These are phyloP conservation scores for Sporothrix inflata DNA, from an alignment of 2,329 filamentous ascomycete genomes.

Conservation along the genomic window DNA sequence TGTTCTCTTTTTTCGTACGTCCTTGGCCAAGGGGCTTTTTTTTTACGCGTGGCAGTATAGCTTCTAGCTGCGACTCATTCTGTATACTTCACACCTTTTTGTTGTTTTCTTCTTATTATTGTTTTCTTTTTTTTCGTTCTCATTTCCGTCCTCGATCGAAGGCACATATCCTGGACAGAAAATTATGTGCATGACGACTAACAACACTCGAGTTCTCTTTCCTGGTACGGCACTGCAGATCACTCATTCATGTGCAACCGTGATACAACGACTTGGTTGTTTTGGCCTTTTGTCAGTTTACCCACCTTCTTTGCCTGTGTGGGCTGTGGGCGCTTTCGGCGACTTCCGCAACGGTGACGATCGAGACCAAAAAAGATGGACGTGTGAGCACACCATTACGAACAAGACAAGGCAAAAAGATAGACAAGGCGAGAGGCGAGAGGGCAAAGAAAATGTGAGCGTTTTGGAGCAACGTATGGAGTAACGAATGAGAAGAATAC, in stretches of 20 bases:
- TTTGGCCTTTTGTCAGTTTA: not conserved
- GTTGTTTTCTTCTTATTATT: too few species aligned
- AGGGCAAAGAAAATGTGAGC: not conserved
- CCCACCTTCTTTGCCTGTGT: not conserved
- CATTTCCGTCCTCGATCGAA: too few species aligned
- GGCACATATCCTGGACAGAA: not conserved
- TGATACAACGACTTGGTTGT: not conserved
- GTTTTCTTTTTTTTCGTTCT: not conserved
- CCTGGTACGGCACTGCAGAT: conserved; percentile 17
- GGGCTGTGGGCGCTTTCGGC: not conserved
- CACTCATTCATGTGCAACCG: conserved; percentile 1
- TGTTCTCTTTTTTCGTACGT: not conserved
- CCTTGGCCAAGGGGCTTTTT: not conserved
- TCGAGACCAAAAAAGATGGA: not conserved
- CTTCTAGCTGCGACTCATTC: too few species aligned
- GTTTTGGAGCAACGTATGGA: not conserved
- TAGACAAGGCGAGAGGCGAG: not conserved
- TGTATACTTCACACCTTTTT: too few species aligned
- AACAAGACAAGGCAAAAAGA: not conserved
- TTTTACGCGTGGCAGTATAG: not conserved
- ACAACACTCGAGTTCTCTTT: not conserved
- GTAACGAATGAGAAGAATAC: not conserved
- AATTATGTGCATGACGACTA: not conserved
- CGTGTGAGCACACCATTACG: not conserved
- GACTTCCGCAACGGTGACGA: not conserved